Conservation (phyloP, 495 filamentous ascomycete genomes). For the Talaromyces nanjingensis region DNA sequence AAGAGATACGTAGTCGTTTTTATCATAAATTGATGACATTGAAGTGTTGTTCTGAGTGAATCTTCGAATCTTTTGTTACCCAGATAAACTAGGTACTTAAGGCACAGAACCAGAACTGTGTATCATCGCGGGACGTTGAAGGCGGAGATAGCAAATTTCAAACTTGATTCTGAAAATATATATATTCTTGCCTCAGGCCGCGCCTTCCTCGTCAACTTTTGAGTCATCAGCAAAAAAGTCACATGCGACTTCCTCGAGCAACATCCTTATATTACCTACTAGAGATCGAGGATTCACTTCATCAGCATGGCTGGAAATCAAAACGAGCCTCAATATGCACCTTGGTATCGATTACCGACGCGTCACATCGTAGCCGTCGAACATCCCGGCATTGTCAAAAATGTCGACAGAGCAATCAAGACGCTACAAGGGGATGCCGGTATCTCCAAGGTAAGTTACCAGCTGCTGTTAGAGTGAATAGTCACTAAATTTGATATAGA, state of each 20-base stretch:
- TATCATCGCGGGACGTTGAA: no score
- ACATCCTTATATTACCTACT: not conserved
- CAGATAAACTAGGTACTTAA: no score
- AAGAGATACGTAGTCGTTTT: not conserved
- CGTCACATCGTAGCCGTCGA: slow-evolving; percentile 70
- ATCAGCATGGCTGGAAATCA: not conserved
- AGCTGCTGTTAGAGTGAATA: not conserved
- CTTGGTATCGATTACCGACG: slow-evolving; percentile 53
- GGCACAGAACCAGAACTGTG: no score
- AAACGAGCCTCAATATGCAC: slow-evolving; percentile 24
- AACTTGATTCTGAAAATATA: no score
- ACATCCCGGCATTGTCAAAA: slow-evolving; percentile 77
- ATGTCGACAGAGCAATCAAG: slow-evolving; percentile 73
- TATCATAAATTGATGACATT: not conserved
- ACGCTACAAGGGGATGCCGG: slow-evolving; percentile 65
- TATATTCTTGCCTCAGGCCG: no score
- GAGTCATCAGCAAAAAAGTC: not conserved
- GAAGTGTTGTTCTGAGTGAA: not conserved
- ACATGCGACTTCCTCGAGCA: not conserved
- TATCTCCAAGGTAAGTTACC: slow-evolving; percentile 51
- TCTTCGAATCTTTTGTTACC: not conserved
- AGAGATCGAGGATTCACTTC: not conserved
- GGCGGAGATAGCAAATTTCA: no score
- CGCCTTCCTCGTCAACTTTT: not conserved
- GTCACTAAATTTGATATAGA: slow-evolving; percentile 18